Percentiles rank a stretch among this genome's conserved stretches.
These are phyloP conservation scores for Aquanectria penicillioides DNA, from an alignment of 2,329 filamentous ascomycete genomes.

Conservation along the genomic window DNA sequence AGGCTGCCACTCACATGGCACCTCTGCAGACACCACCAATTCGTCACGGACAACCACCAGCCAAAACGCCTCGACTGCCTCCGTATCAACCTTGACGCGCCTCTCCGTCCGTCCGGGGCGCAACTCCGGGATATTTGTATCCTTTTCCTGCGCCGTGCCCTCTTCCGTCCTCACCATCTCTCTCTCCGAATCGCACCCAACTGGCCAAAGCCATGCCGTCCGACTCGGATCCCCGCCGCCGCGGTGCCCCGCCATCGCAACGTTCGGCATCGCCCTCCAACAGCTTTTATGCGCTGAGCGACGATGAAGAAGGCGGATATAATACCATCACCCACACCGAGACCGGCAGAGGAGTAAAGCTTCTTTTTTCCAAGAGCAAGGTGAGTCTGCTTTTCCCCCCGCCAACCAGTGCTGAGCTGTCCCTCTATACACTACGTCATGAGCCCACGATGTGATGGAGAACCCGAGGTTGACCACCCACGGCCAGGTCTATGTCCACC, in stretches of 20 bases:
- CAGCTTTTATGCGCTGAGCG: slow-evolving; percentile 95
- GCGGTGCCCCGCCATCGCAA: slow-evolving; percentile 44
- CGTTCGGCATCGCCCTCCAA: slow-evolving; percentile 76
- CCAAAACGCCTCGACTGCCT: not conserved
- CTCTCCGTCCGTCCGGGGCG: not conserved
- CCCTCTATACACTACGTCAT: slow-evolving; percentile 4
- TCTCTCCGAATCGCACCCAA: not conserved
- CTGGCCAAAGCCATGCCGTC: slow-evolving; percentile 32
- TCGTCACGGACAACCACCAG: slow-evolving; percentile 5
- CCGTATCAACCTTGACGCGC: not conserved
- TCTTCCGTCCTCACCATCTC: not conserved
- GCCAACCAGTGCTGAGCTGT: too few relatives aligned
- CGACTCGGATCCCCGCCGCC: slow-evolving; percentile 30
- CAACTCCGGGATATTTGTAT: slow-evolving; percentile 13
- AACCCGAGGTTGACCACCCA: slow-evolving; percentile 22
- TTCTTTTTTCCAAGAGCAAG: slow-evolving; percentile 97
- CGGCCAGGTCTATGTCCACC: slow-evolving; percentile 89
- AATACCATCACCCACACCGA: slow-evolving; percentile 87
- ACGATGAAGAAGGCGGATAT: slow-evolving; percentile 95
- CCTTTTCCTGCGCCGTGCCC: not conserved
- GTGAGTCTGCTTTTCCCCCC: too few relatives aligned
- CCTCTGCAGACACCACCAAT: slow-evolving; percentile 3
- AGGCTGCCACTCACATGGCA: slow-evolving; percentile 17
- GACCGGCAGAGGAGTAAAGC: slow-evolving; percentile 85
- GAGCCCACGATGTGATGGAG: not conserved